Evolutionary conservation across 1,284 basidiomycete genomes (phyloP), one percentile per base, ranked within the genome.

Genomic region (Sphaerobolus stellatus): DNA sequence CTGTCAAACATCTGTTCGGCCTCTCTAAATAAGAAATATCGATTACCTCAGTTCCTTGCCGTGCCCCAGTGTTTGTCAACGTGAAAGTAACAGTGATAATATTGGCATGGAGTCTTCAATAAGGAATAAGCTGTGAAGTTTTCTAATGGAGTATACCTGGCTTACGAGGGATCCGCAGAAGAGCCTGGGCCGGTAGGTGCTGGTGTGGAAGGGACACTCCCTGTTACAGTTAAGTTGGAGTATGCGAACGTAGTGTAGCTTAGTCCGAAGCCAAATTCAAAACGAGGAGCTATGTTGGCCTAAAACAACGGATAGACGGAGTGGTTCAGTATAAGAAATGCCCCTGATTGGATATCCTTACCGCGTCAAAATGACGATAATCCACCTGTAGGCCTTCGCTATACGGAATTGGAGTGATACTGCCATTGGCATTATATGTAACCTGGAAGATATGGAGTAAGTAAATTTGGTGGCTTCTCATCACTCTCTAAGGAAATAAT

Each of bases 261-360:
- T 30, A 78, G 64, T 5, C 76, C 76, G 61, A 68, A 72, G 14
- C 75, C 76, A 58, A 77, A 77, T 30, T 69, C 66, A 57, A 67
- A 73, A 11, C 70, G 68, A 16, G 71, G 71, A 1, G 61, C 60
- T 52, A 72, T 70, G 57, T 63, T 61, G 13, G 45, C 50, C 20
- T 43, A 11, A 20, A 18, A 24, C 41, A 18, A 43, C 22, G 18
- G 18, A 43, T 43, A 43, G 28, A 43, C 22, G 20, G 28, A 43
- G 41, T 14, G 41, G 13, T 22, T 43, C 41, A 4, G 41, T 43
- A 22, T 24, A 22, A 43, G 22, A 14, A 18, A 43, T n/a, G n/a
- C n/a, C n/a, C 28, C 41, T 43, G 28, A 24, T 4, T 43, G 13
- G 18, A 43, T 24, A 24, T 27, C 4, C 22, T 43, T 43, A 43